phyloP scores from a whole-genome alignment of 2,329 filamentous ascomycete species.

The Daldinia eschscholtzii region DNA sequence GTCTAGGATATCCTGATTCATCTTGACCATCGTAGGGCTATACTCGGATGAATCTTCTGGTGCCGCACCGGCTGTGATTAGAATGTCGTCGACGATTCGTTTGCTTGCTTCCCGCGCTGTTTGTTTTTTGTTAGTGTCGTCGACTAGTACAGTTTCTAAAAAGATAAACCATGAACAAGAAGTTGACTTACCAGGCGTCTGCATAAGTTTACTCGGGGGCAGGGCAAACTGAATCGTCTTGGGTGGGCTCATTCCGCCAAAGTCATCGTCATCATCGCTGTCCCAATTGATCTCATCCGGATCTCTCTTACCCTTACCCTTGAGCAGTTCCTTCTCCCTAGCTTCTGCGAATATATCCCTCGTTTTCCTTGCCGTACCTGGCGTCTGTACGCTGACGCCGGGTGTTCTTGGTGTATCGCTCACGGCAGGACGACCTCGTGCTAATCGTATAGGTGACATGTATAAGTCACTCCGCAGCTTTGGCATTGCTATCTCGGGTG shows the following conservation, averaged over 20 bases:
- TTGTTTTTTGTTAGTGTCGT: no score
- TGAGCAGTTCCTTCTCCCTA: constrained; percentile 42
- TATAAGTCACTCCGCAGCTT: constrained; percentile 89
- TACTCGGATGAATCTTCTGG: constrained; percentile 68
- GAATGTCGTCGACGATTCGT: constrained; percentile 83
- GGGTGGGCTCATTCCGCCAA: constrained; percentile 85
- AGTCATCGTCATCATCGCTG: constrained; percentile 78
- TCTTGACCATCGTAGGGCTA: constrained; percentile 75
- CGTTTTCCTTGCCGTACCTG: constrained; percentile 65
- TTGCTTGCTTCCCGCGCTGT: constrained; percentile 82
- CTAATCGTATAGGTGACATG: constrained; percentile 74
- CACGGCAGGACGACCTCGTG: constrained; percentile 57
- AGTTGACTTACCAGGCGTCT: constrained; percentile 76
- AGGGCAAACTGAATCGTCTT: constrained; percentile 92
- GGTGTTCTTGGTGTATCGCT: constrained; percentile 73
- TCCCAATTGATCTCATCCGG: constrained; percentile 76
- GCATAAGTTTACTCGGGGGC: constrained; percentile 80
- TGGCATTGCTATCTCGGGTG: constrained; percentile 83
- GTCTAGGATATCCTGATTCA: constrained; percentile 71
- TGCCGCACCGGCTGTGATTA: constrained; percentile 79
- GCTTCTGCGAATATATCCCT: constrained; percentile 62
- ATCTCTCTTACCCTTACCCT: constrained; percentile 53
- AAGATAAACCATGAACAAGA: no score
- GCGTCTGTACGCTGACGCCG: constrained; percentile 88
- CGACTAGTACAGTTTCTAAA: no score